Base-by-base conservation (phyloP, 495 filamentous ascomycete genomes). In the Aspergillus homomorphus region DNA sequence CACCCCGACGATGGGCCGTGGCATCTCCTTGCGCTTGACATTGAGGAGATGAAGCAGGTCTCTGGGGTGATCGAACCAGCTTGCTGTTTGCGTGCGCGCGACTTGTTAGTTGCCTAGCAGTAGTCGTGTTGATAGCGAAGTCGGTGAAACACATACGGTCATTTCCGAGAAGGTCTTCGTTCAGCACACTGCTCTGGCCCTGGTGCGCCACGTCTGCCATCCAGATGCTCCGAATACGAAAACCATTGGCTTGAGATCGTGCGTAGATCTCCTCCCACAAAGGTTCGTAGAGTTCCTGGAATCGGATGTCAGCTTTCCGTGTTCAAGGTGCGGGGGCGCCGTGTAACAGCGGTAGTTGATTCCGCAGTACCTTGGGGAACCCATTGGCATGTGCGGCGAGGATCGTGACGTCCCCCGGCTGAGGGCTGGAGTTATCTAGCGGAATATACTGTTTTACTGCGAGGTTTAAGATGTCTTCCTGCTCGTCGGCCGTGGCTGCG, bases 31-130 rank as follows among this genome's bases (percentile, higher is more conserved):
- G 28, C 90, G 89, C 73, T 96, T 92, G 45, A 82, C 77, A 72
- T 96, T 97, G 73, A 94, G 80, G 66, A 96, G 80, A 62, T 90
- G 84, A n/a, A 95, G 80, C 12, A 97, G 81, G 72, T 98, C 94
- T 49, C 94, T 83, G 18, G 90, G 72, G 71, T 96, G 85, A 73
- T 98, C 94, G 51, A 84, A 79, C 94, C 94, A 98, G 62, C 78
- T 84, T 9, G 89, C 86, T 89, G 63, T 65, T 55, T 22, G 19
- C 10, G 38, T 26, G n/a, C 30, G 4, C 33, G 15, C 12, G 33
- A n/a, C 33, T 10, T 28, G 26, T 18, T 26, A 7, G 50, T 64
- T 28, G 14, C 33, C 52, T 52, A 24, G 18, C 24, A 12, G 16
- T 42, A 18, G 1, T 5, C n/a, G n/a, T 45, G 15, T 12, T 23